Evolutionary conservation across 2,329 filamentous ascomycete species (phyloP), one percentile per base, ranked within the genome.

Genomic region (Paramyrothecium roridum): DNA sequence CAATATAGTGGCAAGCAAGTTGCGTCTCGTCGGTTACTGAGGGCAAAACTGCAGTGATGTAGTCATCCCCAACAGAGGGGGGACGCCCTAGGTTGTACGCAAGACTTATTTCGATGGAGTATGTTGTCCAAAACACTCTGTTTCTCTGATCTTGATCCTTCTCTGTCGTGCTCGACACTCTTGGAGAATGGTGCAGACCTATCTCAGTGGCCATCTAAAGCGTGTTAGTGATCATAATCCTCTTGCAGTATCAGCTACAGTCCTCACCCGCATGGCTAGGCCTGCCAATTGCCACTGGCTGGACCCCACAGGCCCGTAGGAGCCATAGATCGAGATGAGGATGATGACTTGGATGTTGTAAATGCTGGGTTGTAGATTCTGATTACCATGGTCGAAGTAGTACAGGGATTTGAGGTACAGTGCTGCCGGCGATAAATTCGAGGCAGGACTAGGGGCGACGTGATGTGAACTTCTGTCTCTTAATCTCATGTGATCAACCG

Each of bases 1-100:
- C 13, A 10, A 50, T 33, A n/a, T 50, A 23, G 26, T 50, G 26
- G 19, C 22, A 30, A 3, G 21, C 20, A 17, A 26, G 30, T 43
- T 4, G 4, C 48, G 22, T 50, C 7, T 55, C 47, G 3, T 17
- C 7, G 8, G 19, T 49, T 19, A 13, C 17, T 8, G 23, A 8
- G 21, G 48, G 49, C 50, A 56, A 45, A 12, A n/a, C 45, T 49
- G 52, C 22, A 1, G 55, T 56, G 10, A 56, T 56, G 16, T 56
- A 48, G 21, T 56, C 55, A 3, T 56, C 48, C 10, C 48, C 48
- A 45, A 56, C 54, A 2, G 55, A 56, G 1, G 56, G 56, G 17
- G 56, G 56, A 2, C 56, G 53, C 3, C 56, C 56, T 4, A 57
- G 12, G 48, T 57, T 57, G 50, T 53, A 57, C 2, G 53, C 50